phyloP scores from a whole-genome alignment of 208 protist genomes.

The Crithidia thermophila region DNA sequence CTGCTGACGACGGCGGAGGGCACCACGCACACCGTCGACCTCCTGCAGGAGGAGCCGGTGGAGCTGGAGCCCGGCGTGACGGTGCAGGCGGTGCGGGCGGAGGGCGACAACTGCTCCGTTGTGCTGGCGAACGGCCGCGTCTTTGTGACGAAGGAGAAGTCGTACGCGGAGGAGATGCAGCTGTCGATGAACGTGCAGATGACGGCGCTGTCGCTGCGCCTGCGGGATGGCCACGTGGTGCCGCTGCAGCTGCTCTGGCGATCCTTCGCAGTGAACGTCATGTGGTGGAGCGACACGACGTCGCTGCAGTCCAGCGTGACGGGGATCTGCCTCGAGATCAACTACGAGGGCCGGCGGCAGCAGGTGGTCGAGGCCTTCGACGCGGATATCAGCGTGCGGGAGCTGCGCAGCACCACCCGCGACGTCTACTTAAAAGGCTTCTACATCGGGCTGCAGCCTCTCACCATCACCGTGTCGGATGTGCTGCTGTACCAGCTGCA shows the following conservation, averaged over 20 bases:
- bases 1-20: conserved; percentile 32
- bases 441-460: conserved; percentile 41
- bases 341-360: conserved; percentile 35
- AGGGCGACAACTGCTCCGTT: conserved; percentile 21
- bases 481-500: conserved; percentile 62
- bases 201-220: conserved; percentile 14
- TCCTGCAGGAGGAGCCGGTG: conserved; percentile 31
- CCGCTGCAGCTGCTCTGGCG: conserved; percentile 27
- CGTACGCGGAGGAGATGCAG: conserved; percentile 29
- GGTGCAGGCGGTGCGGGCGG: conserved; percentile 15
- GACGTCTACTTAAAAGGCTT: conserved; percentile 32
- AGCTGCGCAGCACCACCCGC: conserved; percentile 24
- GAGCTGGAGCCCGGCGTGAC: conserved; percentile 34
- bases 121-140: conserved; percentile 20
- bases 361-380: conserved; percentile 48
- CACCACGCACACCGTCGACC: conserved; percentile 15
- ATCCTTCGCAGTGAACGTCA: conserved; percentile 33
- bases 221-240: conserved; percentile 31
- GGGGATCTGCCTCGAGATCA: conserved; percentile 39
- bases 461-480: conserved; percentile 59
- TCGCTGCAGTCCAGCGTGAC: conserved; percentile 56
- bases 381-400: conserved; percentile 49
- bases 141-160: conserved; percentile 15
- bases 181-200: conserved; percentile 33
- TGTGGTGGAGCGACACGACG: conserved; percentile 29